Percentiles rank a stretch among this genome's conserved stretches.
Evolutionary conservation across 176 grass and related monocot species (phyloP).

Genomic region (Cenchrus americanus): DNA sequence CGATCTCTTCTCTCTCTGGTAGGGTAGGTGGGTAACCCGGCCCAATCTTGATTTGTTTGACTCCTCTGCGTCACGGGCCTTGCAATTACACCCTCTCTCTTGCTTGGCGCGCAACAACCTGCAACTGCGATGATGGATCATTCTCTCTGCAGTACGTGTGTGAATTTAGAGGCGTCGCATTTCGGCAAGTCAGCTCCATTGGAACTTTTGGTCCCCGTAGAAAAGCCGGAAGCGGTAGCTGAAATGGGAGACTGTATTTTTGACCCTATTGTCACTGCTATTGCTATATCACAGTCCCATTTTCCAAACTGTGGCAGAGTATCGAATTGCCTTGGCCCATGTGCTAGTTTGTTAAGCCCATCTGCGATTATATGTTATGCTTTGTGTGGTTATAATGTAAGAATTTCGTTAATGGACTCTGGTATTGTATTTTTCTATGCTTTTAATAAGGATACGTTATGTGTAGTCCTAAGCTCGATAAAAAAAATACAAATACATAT

Average conservation of each 20-base stretch:
- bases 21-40: neutral
- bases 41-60: constrained; percentile 28
- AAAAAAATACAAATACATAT: no score
- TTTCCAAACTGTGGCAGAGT: neutral
- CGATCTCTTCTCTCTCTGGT: neutral
- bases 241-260: neutral
- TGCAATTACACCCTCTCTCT: neutral
- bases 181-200: neutral
- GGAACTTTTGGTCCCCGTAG: no score
- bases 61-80: constrained; percentile 23
- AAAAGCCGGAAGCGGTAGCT: neutral
- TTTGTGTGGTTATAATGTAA: neutral
- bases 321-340: neutral
- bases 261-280: neutral
- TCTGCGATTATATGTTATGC: neutral
- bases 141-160: neutral
- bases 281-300: neutral
- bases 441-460: no score
- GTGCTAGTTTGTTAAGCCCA: neutral
- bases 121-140: no score
- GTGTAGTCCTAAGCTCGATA: no score
- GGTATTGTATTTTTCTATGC: no score
- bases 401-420: no score
- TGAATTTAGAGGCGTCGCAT: neutral
- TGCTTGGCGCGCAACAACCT: no score